Percentiles rank a stretch among this genome's conserved stretches.
phyloP scores from a whole-genome alignment of 306 rosid genomes.

The Morella rubra region DNA sequence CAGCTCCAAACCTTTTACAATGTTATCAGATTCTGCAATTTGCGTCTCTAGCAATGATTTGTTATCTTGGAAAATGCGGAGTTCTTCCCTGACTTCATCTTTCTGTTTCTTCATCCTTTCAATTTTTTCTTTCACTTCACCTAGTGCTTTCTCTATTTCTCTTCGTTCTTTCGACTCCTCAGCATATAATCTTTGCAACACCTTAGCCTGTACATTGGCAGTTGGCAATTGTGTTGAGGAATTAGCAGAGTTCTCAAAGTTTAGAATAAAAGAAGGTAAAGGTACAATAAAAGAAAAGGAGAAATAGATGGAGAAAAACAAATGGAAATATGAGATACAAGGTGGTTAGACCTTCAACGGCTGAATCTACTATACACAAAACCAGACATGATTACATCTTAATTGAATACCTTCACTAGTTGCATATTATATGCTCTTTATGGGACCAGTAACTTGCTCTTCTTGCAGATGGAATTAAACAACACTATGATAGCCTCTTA shows the following conservation, averaged over 20 bases:
- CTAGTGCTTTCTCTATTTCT: constrained; percentile 40
- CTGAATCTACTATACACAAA: too few species aligned
- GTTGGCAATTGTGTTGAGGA: not conserved
- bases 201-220: constrained; percentile 36
- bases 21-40: constrained; percentile 40
- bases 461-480: too few species aligned
- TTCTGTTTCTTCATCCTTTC: constrained; percentile 34
- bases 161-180: constrained; percentile 46
- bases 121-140: constrained; percentile 34
- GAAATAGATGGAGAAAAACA: too few species aligned
- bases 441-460: too few species aligned
- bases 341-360: too few species aligned
- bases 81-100: constrained; percentile 39
- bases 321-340: too few species aligned
- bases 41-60: constrained; percentile 39
- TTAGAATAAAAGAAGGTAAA: not conserved
- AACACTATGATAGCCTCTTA: too few species aligned
- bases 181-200: constrained; percentile 39
- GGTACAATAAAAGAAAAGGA: too few species aligned
- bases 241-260: constrained; percentile 5
- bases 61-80: constrained; percentile 28
- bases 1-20: constrained; percentile 35
- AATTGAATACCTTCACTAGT: too few species aligned
- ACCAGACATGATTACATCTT: too few species aligned
- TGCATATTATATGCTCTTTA: too few species aligned